Evolutionary conservation across 2,329 filamentous ascomycete species (phyloP).

Genomic region (Cladophialophora immunda): DNA sequence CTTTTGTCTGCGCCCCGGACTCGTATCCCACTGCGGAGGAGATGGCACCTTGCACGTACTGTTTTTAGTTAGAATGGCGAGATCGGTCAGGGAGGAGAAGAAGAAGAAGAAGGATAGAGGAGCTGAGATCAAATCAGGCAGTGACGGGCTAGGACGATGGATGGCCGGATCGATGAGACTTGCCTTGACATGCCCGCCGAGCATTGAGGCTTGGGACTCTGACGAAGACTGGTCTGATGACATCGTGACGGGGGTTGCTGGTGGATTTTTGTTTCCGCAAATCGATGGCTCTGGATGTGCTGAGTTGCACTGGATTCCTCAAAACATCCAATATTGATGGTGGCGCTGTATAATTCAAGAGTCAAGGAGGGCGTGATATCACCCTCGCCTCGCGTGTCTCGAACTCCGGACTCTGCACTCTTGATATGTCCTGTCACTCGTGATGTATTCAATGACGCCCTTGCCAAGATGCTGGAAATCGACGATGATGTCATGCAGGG

Average conservation of each 20-base stretch:
- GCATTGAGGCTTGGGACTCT: constrained; percentile 37
- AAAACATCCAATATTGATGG: no score
- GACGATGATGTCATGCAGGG: constrained; percentile 5
- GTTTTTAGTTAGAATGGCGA: not conserved
- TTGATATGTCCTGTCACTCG: not conserved
- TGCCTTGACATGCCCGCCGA: constrained; percentile 39
- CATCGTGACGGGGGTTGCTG: constrained; percentile 14
- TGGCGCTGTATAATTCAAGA: no score
- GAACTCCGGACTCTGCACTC: not conserved
- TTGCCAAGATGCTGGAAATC: not conserved
- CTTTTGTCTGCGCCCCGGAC: constrained; percentile 38
- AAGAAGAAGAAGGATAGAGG: no score
- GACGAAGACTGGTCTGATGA: constrained; percentile 27
- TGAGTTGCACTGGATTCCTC: no score
- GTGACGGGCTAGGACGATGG: no score
- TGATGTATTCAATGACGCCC: not conserved
- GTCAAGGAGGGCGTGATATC: no score
- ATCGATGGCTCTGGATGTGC: no score
- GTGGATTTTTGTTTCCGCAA: not conserved
- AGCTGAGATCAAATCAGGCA: not conserved
- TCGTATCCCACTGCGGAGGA: constrained; percentile 38
- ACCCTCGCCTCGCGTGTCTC: not conserved
- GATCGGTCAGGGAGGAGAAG: no score
- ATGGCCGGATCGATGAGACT: not conserved
- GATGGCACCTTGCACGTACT: constrained; percentile 41